Evolutionary conservation across 768 basidiomycete genomes (phyloP), one percentile per base, ranked within the genome.

Genomic region (Pleurotus pulmonarius): DNA sequence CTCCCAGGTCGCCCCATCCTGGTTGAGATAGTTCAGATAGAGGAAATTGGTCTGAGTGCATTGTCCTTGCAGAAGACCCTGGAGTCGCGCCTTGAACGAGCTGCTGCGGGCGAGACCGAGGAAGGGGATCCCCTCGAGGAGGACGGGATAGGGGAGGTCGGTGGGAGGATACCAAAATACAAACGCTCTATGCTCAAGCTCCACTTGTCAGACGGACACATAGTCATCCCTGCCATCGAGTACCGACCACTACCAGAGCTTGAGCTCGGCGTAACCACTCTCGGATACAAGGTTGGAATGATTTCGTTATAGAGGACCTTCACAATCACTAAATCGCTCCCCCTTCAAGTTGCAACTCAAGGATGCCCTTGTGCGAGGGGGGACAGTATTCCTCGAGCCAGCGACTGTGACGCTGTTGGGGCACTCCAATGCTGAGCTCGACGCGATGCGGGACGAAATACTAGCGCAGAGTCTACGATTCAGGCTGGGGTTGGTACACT

Each of bases 11-110:
- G 73, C 5, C 83, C 87, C 1, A 53, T 90, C 29, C 82, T 92
- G 38, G 87, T 94, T 8, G 88, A 97, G 64, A 80, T 97, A 24
- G 70, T 75, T 15, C 76, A 81, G 12, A 80, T 96, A n/a, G 90
- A 84, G 15, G 95, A 98, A 56, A 86, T 97, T 18, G 91, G 87
- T 0, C 73, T 81, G 44, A 93, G 93, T 61, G 95, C 94, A 0
- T 90, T 92, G 64, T 83, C 76, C 51, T 77, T 97, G 15, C 79
- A 87, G 58, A 89, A 89, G 61, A 79, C 82, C 20, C 79, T 88
- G 18, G 76, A 56, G 26, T 22, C 49, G 9, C 47, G 60, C 16
- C 20, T 56, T 13, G 92, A 34, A 72, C 81, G 54, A 81, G 84
- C 46, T 79, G 83, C 6, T 86, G 75, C 40, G 71, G 70, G 12